Base-by-base conservation (phyloP, 2,329 filamentous ascomycete genomes). In the Alternaria triticina region DNA sequence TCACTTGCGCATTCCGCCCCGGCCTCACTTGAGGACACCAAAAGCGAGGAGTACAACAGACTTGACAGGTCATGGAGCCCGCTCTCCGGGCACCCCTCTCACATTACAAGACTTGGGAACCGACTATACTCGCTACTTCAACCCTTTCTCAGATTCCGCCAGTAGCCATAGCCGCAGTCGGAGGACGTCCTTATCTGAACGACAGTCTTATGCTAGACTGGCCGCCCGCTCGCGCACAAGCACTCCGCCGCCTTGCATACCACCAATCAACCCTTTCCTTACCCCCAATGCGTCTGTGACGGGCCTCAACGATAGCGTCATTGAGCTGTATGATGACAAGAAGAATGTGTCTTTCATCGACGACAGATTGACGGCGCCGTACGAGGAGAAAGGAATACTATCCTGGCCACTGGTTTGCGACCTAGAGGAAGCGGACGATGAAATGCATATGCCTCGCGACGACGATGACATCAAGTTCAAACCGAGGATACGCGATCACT, bases 351-450 rank as follows among this genome's bases (percentile, higher is more conserved):
- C 82, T 64, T 77, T 81, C 25, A 69, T 85, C 11, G 83, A 86
- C 69, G 84, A 86, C 67, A 77, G 83, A 30, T 72, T 86, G 12
- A 79, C 75, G 17, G 82, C 81, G 9, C 83, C 83, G 2, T 78
- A 74, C 67, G 71, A 81, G 22, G 83, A 83, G 59, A 77, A 79
- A 36, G 81, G 79, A 23, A 79, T 80, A 22, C 77, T 77, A 62
- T 70, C 68, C 1, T 84, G 83, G 70, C 81, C 84, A 5, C 69
- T 87, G 20, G 84, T 85, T 65, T 76, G 79, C 13, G 82, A 86
- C 62, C 81, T 86, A 62, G 79, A 82, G 51, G 86, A 87, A 69
- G 80, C 81, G 25, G 86, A 87, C 64, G 86, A 87, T 64, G 82
- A 84, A 25, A 81, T 86, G 74, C 86, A 87, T 62, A 83, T 85